Conservation (phyloP, 2,329 filamentous ascomycete species). For the Alternaria atra region DNA sequence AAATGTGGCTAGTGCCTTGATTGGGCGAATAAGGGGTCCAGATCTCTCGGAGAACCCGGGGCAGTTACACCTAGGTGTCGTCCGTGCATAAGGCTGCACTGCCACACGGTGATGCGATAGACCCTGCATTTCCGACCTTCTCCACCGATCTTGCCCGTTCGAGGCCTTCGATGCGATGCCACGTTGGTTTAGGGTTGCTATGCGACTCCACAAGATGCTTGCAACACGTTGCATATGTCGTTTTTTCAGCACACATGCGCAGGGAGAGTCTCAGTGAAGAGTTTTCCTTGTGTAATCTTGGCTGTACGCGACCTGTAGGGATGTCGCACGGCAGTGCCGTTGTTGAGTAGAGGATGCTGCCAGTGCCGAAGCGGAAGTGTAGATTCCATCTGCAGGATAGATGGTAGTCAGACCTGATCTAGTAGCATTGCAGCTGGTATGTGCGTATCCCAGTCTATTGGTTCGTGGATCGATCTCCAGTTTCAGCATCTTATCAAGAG, state of each 20-base stretch:
- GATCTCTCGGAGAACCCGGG: constrained; percentile 28
- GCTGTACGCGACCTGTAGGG: constrained; percentile 3
- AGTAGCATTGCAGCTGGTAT: constrained; percentile 6
- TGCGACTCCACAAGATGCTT: constrained; percentile 14
- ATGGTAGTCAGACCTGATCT: constrained; percentile 1
- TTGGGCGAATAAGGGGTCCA: constrained; percentile 19
- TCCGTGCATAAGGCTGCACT: constrained; percentile 32
- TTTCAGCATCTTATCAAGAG: constrained; percentile 18
- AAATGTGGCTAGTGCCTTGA: constrained; percentile 35
- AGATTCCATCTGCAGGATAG: constrained; percentile 16
- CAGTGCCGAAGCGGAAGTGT: constrained; percentile 9
- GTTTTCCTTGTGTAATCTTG: constrained; percentile 16
- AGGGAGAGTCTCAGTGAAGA: constrained; percentile 18
- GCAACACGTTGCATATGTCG: constrained; percentile 16
- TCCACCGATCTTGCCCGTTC: constrained; percentile 13
- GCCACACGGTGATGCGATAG: constrained; percentile 21
- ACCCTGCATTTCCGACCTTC: constrained; percentile 21
- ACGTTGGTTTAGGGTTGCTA: constrained; percentile 18
- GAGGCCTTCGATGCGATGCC: constrained; percentile 23
- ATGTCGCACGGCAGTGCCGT: constrained; percentile 8
- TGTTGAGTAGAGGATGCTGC: constrained; percentile 3
- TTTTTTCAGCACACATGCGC: constrained; percentile 13
- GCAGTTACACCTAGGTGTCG: constrained; percentile 9
- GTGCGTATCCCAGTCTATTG: constrained; percentile 16
- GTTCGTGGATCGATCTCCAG: constrained; percentile 13